Evolutionary conservation across 306 rosid genomes (phyloP).

Genomic region (Sechiopsis laciniata): DNA sequence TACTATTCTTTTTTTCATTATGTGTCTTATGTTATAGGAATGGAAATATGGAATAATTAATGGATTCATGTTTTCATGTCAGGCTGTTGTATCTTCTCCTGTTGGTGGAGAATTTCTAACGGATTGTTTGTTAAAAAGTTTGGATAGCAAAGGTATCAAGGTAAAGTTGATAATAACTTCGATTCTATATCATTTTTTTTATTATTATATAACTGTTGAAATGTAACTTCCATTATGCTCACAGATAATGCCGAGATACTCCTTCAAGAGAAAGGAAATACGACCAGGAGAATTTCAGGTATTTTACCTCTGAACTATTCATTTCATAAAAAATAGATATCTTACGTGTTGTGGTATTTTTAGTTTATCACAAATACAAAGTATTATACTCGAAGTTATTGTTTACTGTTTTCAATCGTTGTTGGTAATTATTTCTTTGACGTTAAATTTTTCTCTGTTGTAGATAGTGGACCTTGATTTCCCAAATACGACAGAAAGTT

Average conservation of each 20-base stretch:
- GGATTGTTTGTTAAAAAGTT: slow-evolving; percentile 87
- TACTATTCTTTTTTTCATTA: slow-evolving; percentile 9
- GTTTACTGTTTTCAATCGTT: slow-evolving; percentile 7
- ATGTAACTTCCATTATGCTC: slow-evolving; percentile 17
- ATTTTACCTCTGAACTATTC: slow-evolving; percentile 21
- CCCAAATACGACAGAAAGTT: slow-evolving; percentile 92
- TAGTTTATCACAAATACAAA: background rate
- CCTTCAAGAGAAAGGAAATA: slow-evolving; percentile 91
- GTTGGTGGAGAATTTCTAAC: slow-evolving; percentile 97
- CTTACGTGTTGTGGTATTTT: too few species aligned
- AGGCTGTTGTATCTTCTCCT: slow-evolving; percentile 92
- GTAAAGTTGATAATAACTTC: slow-evolving; percentile 42
- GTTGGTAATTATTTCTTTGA: slow-evolving; percentile 10
- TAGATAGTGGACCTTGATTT: slow-evolving; percentile 82
- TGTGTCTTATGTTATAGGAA: background rate
- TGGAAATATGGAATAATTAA: background rate
- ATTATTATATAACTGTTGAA: background rate
- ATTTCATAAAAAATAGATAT: background rate
- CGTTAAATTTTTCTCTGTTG: slow-evolving; percentile 18
- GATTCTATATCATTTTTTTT: background rate
- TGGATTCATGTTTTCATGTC: slow-evolving; percentile 22
- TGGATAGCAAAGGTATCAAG: slow-evolving; percentile 88
- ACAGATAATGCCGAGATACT: slow-evolving; percentile 85
- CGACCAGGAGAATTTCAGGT: slow-evolving; percentile 98
- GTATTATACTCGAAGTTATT: background rate